These are phyloP conservation scores for Candida maltosa DNA, from an alignment of 805 yeast species.

Conservation along the genomic window DNA sequence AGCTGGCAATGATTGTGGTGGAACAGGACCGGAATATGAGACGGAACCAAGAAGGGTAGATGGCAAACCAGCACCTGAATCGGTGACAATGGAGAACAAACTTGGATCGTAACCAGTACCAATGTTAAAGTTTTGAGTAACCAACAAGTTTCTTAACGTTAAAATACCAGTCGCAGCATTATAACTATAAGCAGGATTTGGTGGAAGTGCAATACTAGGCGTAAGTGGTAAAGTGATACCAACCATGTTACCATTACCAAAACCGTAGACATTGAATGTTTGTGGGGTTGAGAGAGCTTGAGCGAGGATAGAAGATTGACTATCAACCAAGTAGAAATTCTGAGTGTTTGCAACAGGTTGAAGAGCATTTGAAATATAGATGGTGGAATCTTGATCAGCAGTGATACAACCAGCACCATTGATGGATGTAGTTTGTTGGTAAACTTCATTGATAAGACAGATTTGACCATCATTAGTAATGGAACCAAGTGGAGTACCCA, in stretches of 20 bases:
- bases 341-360: slow-evolving; percentile 13
- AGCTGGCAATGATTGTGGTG: slow-evolving; percentile 16
- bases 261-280: slow-evolving; percentile 21
- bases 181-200: slow-evolving; percentile 6
- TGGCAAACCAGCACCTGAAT: slow-evolving; percentile 14
- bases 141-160: slow-evolving; percentile 8
- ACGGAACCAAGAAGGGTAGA: slow-evolving; percentile 14
- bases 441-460: slow-evolving; percentile 22
- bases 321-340: slow-evolving; percentile 15
- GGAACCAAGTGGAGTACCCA: slow-evolving; percentile 13
- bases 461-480: slow-evolving; percentile 25
- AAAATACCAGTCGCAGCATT: slow-evolving; percentile 18
- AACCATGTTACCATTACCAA: slow-evolving; percentile 21
- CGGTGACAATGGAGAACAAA: slow-evolving; percentile 11
- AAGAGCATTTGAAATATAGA: slow-evolving; percentile 12
- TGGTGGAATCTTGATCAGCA: slow-evolving; percentile 13
- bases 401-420: slow-evolving; percentile 24
- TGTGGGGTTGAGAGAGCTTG: slow-evolving; percentile 13
- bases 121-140: slow-evolving; percentile 13
- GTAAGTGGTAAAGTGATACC: slow-evolving; percentile 11
- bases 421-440: slow-evolving; percentile 18
- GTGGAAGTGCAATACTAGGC: slow-evolving; percentile 1
- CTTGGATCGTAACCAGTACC: slow-evolving; percentile 21
- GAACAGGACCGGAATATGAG: slow-evolving; percentile 15
- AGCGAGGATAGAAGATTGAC: slow-evolving; percentile 15